phyloP scores from a whole-genome alignment of 441 rosid species.

The Aquilaria agallochum region DNA sequence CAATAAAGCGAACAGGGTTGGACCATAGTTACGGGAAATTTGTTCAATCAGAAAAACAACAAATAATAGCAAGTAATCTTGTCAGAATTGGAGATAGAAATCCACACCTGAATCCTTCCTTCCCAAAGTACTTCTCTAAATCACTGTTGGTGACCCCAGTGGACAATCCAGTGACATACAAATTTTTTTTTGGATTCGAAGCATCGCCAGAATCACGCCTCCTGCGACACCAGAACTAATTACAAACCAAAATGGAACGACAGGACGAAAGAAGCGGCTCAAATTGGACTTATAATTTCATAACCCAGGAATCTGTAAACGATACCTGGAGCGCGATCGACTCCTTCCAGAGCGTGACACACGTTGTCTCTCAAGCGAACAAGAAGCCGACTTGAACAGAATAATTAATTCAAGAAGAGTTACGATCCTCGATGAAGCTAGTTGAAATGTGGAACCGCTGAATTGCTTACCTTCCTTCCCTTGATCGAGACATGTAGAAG shows the following conservation, averaged over 20 bases:
- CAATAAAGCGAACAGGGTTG: too few species aligned
- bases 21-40: too few species aligned
- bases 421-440: background rate
- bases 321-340: conserved; percentile 36
- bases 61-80: too few species aligned
- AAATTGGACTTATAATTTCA: background rate
- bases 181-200: conserved; percentile 38
- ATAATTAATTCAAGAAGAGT: background rate
- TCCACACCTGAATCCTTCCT: conserved; percentile 36
- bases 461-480: conserved; percentile 40
- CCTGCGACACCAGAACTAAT: conserved; percentile 7
- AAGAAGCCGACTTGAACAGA: conserved; percentile 24
- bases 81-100: background rate
- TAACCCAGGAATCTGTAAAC: background rate
- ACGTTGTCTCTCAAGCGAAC: conserved; percentile 19
- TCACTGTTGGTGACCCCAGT: conserved; percentile 30
- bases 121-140: conserved; percentile 33
- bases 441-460: background rate
- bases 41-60: too few species aligned
- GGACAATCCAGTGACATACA: conserved; percentile 44
- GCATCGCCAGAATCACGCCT: conserved; percentile 32
- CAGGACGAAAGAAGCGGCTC: background rate
- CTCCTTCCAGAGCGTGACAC: conserved; percentile 38
- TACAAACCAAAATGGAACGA: background rate
- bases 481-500: conserved; percentile 29